Evolutionary conservation across 2,329 filamentous ascomycete genomes (phyloP), one percentile per base, ranked within the genome.

Genomic region (Aciculosporium take): DNA sequence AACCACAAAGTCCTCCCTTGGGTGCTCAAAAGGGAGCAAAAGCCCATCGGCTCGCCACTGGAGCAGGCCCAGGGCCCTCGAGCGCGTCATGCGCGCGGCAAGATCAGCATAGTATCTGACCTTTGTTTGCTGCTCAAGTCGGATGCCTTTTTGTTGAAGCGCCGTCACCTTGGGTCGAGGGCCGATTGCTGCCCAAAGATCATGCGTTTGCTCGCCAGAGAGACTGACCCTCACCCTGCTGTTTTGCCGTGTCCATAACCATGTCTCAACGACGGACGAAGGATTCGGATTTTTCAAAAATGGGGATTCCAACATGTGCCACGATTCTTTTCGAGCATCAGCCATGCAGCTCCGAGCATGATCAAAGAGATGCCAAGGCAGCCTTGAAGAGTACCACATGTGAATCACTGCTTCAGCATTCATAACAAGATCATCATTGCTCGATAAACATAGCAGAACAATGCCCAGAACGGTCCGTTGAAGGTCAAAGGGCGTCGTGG

Each of bases 311-410:
- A 21, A 2, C 13, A 7, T 6, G 7, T 30, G 12, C 5, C 4
- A 6, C 9, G 3, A 29, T 12, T n/a, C 12, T 7, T 29, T n/a
- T 12, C 3, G 3, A 18, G 20, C 4, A 9, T 28, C 8, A 2
- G 17, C 25, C 25, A 29, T 2, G 13, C 18, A 7, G 10, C 6
- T 10, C 13, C 7, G 5, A 13, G 13, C 25, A 37, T 37, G 33
- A 15, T 5, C 17, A 20, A 23, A 15, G n/a, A 42, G 17, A 3
- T 29, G 3, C 12, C 7, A 10, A 10, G 53, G 40, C 28, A 53
- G 37, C 33, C 40, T 46, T 9, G 41, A 28, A 8, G 54, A 56
- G 40, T 57, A 57, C 53, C 50, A 55, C 10, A 55, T 18, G 35
- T 57, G 51, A 3, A 51, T 45, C 10, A 45, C 39, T 2, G 48